Evolutionary conservation across 495 filamentous ascomycete species (phyloP), one percentile per base, ranked within the genome.

Genomic region (Achaetomiella virescens): DNA sequence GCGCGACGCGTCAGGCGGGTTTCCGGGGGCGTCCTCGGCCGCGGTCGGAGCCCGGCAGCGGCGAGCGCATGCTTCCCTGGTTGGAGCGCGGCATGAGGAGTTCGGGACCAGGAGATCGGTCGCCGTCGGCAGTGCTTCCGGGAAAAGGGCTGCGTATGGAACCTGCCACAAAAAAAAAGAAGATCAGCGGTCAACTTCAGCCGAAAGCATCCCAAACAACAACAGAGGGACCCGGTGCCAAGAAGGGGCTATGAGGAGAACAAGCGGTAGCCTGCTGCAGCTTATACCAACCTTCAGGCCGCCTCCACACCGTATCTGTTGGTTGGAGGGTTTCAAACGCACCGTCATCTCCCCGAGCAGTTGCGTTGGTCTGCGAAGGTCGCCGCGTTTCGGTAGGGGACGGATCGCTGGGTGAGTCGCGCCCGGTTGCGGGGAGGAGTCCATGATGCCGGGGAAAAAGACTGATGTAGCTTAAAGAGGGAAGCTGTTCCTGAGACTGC

Each of bases 1-100:
- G 83, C 77, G 45, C 88, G 81, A 49, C 88, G 86, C 41, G 81
- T 65, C 70, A 90, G 21, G 78, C 65, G 12, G 88, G 89, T 66
- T 89, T 91, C 63, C 82, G 84, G n/a, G 83, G 75, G 57, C 78
- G 81, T 31, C 72, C 61, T 58, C 77, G 77, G 46, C 77, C 71
- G 48, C 84, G 74, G 41, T 81, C 80, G n/a, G 80, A 75, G 3
- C 78, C 81, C 18, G 79, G 63, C 55, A 84, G 69, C 14, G 81
- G 83, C 18, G 78, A 79, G 46, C 75, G 65, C 3, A 57, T n/a
- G 62, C 61, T 52, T 57, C 69, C 63, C 22, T 65, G 59, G 48
- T 63, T 62, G 20, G 69, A 47, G 48, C 69, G 70, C 5, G 45
- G 47, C 41, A 43, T 17, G 21, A 47, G 12, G 15, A 46, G 14